These are phyloP conservation scores for Calocera cornea DNA, from an alignment of 768 basidiomycete genomes.

Conservation along the genomic window DNA sequence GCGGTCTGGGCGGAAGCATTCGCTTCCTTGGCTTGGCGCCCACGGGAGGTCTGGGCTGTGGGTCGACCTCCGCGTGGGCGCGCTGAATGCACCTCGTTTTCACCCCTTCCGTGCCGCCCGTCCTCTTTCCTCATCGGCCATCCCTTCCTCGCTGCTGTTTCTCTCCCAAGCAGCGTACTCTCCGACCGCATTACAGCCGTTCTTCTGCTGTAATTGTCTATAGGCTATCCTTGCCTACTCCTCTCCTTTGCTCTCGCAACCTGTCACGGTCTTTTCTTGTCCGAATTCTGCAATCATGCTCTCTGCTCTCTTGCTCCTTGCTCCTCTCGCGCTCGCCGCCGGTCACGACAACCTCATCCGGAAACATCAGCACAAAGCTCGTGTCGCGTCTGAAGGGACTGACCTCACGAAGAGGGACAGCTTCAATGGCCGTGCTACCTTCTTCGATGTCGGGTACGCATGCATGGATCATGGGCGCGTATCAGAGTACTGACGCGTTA, in stretches of 20 bases:
- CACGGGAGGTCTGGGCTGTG: background rate
- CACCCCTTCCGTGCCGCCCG: background rate
- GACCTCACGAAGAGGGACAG: constrained; percentile 1
- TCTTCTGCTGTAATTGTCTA: background rate
- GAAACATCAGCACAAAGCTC: background rate
- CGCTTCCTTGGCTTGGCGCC: background rate
- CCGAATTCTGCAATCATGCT: background rate
- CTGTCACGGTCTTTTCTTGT: background rate
- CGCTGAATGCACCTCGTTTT: background rate
- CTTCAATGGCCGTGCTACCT: constrained; percentile 10
- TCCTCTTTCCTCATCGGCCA: constrained; percentile 2
- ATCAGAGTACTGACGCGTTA: background rate
- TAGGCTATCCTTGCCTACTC: constrained; percentile 3
- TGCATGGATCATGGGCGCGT: background rate
- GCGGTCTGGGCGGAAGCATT: background rate
- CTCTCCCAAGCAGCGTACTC: background rate
- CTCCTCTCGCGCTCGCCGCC: background rate
- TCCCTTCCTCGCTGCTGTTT: background rate
- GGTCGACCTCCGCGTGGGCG: no score
- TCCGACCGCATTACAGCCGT: background rate
- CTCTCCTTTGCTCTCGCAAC: background rate
- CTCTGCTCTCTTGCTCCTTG: background rate
- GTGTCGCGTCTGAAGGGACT: background rate
- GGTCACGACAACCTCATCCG: background rate
- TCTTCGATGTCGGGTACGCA: constrained; percentile 8